Evolutionary conservation across 2,329 filamentous ascomycete genomes (phyloP).

Genomic region (Xylariales sp.): DNA sequence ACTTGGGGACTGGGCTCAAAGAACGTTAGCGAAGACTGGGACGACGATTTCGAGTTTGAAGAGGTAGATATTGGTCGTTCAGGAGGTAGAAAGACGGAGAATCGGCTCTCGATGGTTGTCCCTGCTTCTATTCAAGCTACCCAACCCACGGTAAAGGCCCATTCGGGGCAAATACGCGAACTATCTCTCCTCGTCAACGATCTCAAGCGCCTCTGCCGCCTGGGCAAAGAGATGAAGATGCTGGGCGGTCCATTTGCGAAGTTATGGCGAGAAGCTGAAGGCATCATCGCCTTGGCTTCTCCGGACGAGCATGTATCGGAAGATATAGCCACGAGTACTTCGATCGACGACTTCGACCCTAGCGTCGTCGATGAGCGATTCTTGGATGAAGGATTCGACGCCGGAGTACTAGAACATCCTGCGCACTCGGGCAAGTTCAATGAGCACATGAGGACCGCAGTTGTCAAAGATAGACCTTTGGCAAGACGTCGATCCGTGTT

Average conservation of each 20-base stretch:
- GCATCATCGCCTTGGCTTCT: conserved; percentile 79
- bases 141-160: conserved; percentile 75
- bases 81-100: conserved; percentile 31
- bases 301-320: conserved; percentile 57
- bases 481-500: conserved; percentile 58
- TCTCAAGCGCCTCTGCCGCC: conserved; percentile 69
- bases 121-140: conserved; percentile 76
- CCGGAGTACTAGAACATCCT: conserved; percentile 36
- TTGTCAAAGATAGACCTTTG: conserved; percentile 49
- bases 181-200: conserved; percentile 78
- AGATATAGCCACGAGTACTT: conserved; percentile 27
- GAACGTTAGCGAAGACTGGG: conserved; percentile 80
- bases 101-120: conserved; percentile 58
- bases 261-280: conserved; percentile 78
- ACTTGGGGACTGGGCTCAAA: conserved; percentile 80
- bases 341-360: conserved; percentile 35
- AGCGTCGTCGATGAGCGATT: conserved; percentile 39
- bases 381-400: conserved; percentile 44
- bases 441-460: conserved; percentile 38
- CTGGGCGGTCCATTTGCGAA: conserved; percentile 52
- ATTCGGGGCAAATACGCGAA: conserved; percentile 79
- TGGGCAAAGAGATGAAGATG: conserved; percentile 64
- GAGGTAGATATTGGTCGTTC: conserved; percentile 33
- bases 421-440: conserved; percentile 35
- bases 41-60: conserved; percentile 79